These are phyloP conservation scores for Aspergillus transmontanensis DNA, from an alignment of 2,329 filamentous ascomycete genomes.

Conservation along the genomic window DNA sequence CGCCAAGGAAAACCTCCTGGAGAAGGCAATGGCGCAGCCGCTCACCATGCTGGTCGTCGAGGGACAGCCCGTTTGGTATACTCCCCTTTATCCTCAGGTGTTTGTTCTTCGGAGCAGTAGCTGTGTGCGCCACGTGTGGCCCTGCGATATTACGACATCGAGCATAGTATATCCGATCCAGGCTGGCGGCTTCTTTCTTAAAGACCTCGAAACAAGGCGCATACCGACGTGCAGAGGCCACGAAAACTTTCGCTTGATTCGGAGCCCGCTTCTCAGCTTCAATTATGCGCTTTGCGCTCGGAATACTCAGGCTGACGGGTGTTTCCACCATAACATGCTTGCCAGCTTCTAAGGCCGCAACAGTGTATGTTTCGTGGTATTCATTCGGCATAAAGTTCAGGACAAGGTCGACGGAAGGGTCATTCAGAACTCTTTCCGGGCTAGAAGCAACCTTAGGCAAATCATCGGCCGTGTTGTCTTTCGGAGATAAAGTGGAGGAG, in stretches of 20 bases:
- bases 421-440: constrained; percentile 48
- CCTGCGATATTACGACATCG: constrained; percentile 57
- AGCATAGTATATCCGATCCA: constrained; percentile 59
- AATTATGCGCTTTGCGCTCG: constrained; percentile 51
- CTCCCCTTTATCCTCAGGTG: not conserved
- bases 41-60: not conserved
- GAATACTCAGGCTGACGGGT: constrained; percentile 55
- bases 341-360: constrained; percentile 54
- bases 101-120: constrained; percentile 13
- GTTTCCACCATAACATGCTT: constrained; percentile 65
- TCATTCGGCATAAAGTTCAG: constrained; percentile 60
- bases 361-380: constrained; percentile 56
- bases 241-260: constrained; percentile 53
- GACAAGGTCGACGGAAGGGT: constrained; percentile 41
- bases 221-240: constrained; percentile 65
- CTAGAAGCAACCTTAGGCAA: constrained; percentile 2
- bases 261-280: constrained; percentile 50
- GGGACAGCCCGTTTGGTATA: not conserved
- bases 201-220: constrained; percentile 58
- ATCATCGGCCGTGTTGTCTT: constrained; percentile 5
- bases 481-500: constrained; percentile 36
- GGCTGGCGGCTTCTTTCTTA: constrained; percentile 53
- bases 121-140: constrained; percentile 45
- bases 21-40: constrained; percentile 18
- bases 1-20: constrained; percentile 30